Evolutionary conservation across 768 basidiomycete genomes (phyloP).

Genomic region (Boletus reticuloceps): DNA sequence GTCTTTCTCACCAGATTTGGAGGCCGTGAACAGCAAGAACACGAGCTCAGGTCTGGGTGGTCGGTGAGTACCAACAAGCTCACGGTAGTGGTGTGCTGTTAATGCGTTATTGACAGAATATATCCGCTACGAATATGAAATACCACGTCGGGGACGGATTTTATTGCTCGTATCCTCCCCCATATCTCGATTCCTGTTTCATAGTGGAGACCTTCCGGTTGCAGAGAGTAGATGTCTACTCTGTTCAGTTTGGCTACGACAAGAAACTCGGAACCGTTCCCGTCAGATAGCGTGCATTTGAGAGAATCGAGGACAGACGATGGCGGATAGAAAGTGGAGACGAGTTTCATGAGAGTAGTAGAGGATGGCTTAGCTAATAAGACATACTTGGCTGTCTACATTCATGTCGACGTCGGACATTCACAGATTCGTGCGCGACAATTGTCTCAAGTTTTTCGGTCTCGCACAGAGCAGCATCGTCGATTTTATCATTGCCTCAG

Average conservation of each 20-base stretch:
- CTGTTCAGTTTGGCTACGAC: constrained; percentile 65
- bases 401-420: constrained; percentile 58
- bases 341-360: constrained; percentile 44
- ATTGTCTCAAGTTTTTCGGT: constrained; percentile 79
- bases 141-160: constrained; percentile 54
- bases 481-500: constrained; percentile 85
- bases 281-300: constrained; percentile 60
- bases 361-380: too few species aligned
- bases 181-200: constrained; percentile 65
- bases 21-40: constrained; percentile 51
- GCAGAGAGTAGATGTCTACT: constrained; percentile 67
- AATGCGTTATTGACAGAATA: constrained; percentile 5
- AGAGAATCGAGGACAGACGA: constrained; percentile 70
- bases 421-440: constrained; percentile 75
- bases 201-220: constrained; percentile 54
- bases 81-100: constrained; percentile 34
- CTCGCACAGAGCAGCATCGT: constrained; percentile 81
- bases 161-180: constrained; percentile 62
- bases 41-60: constrained; percentile 73
- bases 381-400: too few species aligned
- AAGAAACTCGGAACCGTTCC: constrained; percentile 54
- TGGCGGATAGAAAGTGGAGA: constrained; percentile 74
- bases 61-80: constrained; percentile 66
- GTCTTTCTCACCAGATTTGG: constrained; percentile 27
- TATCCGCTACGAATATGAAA: constrained; percentile 13